Evolutionary conservation across 2,329 filamentous ascomycete species (phyloP), one percentile per base, ranked within the genome.

Genomic region (Parastagonospora avenae): DNA sequence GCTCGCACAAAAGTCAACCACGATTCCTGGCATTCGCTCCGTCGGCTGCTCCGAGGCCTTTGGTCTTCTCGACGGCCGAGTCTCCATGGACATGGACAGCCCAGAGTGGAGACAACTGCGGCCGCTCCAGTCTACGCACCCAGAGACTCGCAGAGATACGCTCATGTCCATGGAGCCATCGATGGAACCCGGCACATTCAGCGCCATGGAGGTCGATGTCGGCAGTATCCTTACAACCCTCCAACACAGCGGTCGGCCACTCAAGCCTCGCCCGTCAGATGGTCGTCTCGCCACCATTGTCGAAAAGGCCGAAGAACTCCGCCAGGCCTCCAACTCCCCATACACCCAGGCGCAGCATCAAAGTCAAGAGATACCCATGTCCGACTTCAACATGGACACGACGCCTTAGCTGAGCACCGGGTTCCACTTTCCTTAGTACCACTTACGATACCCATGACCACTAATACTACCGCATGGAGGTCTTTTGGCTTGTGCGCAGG

Each of bases 1-100:
- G 12, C 28, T 49, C 12, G 36, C 40, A 9, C 46, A 49, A 28
- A 49, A 38, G 33, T 50, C 55, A 2, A 48, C 58, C 1, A 47
- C 61, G 7, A 48, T 55, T 40, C 48, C 37, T 43, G 52, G 46
- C 15, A 48, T 62, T 46, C 46, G 56, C 10, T 64, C 70, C 8
- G 66, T 73, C 24, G 69, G 70, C 29, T 73, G 71, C 78, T 69
- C 57, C 31, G 71, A 73, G 31, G 64, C 71, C 3, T 73, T 64
- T 53, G 70, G 66, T 15, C 57, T 73, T 4, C 60, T 73, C 8
- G 66, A 71, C 15, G 68, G 68, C 8, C 66, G 70, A 37, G 66
- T 72, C 2, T 55, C 63, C 7, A 67, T 66, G 54, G 67, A 72
- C 27, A 47, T 57, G 7, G 64, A 68, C 38, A 58, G 55, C 30